Evolutionary conservation across 306 rosid genomes (phyloP), one percentile per base, ranked within the genome.

Genomic region (Corylus americana): DNA sequence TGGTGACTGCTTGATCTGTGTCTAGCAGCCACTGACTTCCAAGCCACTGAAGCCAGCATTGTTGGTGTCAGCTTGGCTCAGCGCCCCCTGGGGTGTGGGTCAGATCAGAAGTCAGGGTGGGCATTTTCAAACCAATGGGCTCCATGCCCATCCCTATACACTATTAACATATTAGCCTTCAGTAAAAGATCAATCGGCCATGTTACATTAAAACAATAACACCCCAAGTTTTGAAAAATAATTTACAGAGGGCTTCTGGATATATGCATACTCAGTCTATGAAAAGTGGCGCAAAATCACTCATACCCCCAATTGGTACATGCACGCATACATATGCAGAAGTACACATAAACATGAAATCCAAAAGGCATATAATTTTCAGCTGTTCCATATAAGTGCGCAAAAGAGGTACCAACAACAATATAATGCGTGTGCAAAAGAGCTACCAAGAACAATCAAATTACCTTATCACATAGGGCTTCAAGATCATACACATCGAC

Each of bases 401-500:
- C 57, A 20, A 50, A 67, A 37, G 1, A n/a, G 64, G 50, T n/a
- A 67, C 11, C 16, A 50, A 76, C 5, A 22, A 22, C 9, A 55
- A 25, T 25, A 6, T 22, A 47, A 13, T 67, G 50, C 13, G 14
- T 39, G 48, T 67, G 50, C 13, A 67, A 31, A 39, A 39, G 14
- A 37, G 29, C 22, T 67, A 39, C 49, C 50, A 67, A 39, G 6
- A 4, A 11, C 31, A 68, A 31, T 67, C 42, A 39, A 31, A 39
- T 39, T 74, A 92, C 97, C 98, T 93, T 93, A 82, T 95, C 99
- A 62, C 97, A 95, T 13, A 93, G 89, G 73, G 94, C 83, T 86
- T 95, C 94, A 82, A 95, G 96, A 87, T 93, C 99, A 80, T 93
- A 95, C 78, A 95, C 74, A 85, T 95, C 99, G 70, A 95, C 63